Percentiles rank a stretch among this genome's conserved stretches.
These are phyloP conservation scores for Kitagawia praeruptora DNA, from an alignment of 129 eudicot genomes.

Conservation along the genomic window DNA sequence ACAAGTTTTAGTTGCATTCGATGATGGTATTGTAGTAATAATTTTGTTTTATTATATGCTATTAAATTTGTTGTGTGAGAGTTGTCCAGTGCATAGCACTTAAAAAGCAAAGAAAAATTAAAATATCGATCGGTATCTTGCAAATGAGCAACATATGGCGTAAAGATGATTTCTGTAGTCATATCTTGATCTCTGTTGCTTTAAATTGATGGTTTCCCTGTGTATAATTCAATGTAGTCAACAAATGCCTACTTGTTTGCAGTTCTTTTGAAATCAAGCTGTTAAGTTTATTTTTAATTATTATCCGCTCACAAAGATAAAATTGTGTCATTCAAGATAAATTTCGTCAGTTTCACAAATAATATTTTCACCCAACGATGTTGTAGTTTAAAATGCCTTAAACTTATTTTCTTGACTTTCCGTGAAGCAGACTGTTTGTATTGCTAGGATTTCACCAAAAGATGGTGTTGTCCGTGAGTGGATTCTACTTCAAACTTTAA, in stretches of 20 bases:
- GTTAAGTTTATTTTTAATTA: background rate
- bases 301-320: background rate
- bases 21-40: too few relatives aligned
- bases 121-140: background rate
- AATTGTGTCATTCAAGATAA: background rate
- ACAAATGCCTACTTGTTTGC: background rate
- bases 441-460: conserved; percentile 71
- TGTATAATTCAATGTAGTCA: background rate
- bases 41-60: background rate
- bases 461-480: conserved; percentile 62
- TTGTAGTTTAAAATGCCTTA: background rate
- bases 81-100: background rate
- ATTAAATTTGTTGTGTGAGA: background rate
- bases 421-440: conserved; percentile 68
- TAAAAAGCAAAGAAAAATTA: background rate
- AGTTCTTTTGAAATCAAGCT: background rate
- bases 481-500: conserved; percentile 73
- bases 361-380: background rate
- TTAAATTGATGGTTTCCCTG: background rate
- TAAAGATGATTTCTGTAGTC: background rate
- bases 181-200: background rate
- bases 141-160: background rate
- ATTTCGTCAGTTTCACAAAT: background rate
- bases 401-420: background rate
- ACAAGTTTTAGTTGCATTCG: too few relatives aligned